Base-by-base conservation (phyloP, 1,284 basidiomycete genomes). In the Trametes hirsuta region DNA sequence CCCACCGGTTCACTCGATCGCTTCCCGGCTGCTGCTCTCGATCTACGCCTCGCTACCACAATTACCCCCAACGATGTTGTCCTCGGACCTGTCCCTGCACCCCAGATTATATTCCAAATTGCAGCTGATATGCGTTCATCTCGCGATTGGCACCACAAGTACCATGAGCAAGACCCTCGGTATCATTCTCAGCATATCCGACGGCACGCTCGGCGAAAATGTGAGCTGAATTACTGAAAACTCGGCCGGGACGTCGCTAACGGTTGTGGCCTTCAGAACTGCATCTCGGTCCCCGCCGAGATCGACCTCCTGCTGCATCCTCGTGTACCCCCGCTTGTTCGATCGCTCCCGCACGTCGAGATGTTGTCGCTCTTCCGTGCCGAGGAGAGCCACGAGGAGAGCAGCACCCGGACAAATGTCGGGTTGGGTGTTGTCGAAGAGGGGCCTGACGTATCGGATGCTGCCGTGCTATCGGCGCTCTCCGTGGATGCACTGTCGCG, bases 231-330 rank as follows among this genome's bases (percentile, higher is more conserved):
- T 14, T 25, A n/a, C 18, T n/a, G 30, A 35, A 53, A 8, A 36
- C 15, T 15, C 50, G 22, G 25, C 35, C 34, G 46, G 14, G 9
- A 42, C 54, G 34, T 21, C 22, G 25, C 57, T 62, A 12, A 65
- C 24, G 8, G 22, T 25, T 37, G 36, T 24, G 35, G 50, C 48
- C 56, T 52, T 37, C 55, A 63, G 63, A 55, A 35, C 34, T 40
- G 47, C 45, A 68, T 53, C 60, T 41, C 40, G 22, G 44, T 75
- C 55, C 72, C 79, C 47, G 76, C 77, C 24, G 75, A 80, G 52
- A 66, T 89, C 51, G 88, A 92, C 58, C 76, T 88, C 12, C 76
- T 92, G 15, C 72, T 94, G 14, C 88, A 94, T 60, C 89, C 92
- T 39, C 86, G 91, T 10, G 79, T 91, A 14, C 88, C 92, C 1